Base-by-base conservation (phyloP, 192 early-diverging fungal species). In the Hyaloraphidium curvatum region DNA sequence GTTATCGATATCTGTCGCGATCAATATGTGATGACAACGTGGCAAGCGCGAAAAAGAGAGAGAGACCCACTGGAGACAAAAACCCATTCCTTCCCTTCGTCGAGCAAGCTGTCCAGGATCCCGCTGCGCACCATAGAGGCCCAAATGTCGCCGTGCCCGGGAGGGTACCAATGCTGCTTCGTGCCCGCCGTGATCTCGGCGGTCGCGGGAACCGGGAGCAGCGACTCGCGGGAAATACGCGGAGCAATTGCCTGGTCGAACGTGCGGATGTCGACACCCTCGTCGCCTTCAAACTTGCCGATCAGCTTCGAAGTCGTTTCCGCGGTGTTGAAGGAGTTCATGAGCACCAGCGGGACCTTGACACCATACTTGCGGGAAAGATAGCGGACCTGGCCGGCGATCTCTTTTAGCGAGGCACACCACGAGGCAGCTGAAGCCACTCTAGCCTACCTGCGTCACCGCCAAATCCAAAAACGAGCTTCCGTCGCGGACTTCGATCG, bases 311-410 rank as follows among this genome's bases (percentile, higher is more conserved):
- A 74, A 33, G 95, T 98, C 63, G 96, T 92, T 14, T 84, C 82
- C 64, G 96, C 92, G 3, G 95, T 98, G 70, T 98, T 98, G 79
- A 98, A 96, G 14, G 95, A 98, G 76, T 98, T 98, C 95, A 98
- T 98, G 41, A 96, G 74, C 53, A 98, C 93, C 59, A 96, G 81
- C 2, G 95, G 95, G 3, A 98, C 92, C 39, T 82, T 77, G 53
- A 94, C 91, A 43, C 82, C 76, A 63, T 91, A n/a, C n/a, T n/a
- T n/a, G n/a, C n/a, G n/a, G n/a, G n/a, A n/a, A n/a, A n/a, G n/a
- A n/a, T n/a, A n/a, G n/a, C n/a, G n/a, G n/a, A n/a, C n/a, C n/a
- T n/a, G n/a, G n/a, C n/a, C n/a, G n/a, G n/a, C n/a, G n/a, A n/a
- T n/a, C n/a, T n/a, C n/a, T n/a, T n/a, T n/a, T n/a, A n/a, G n/a